Conservation (phyloP, 768 basidiomycete species). For the Lentinula raphanica region DNA sequence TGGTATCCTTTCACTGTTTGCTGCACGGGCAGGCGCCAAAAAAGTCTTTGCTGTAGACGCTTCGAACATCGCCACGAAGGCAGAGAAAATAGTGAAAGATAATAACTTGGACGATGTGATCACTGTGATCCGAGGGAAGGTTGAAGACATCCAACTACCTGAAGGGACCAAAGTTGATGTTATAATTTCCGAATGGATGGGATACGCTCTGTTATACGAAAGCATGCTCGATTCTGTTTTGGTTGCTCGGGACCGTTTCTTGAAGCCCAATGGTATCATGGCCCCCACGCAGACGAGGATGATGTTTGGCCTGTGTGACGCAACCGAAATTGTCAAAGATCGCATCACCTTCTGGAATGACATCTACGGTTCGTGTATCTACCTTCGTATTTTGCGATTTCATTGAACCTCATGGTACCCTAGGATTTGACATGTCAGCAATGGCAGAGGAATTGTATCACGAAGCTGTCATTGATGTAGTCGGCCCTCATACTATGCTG, state of each 20-base stretch:
- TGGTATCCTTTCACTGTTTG: constrained; percentile 86
- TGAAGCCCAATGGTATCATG: constrained; percentile 70
- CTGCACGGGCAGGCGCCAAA: constrained; percentile 84
- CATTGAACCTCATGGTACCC: background rate
- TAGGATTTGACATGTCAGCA: constrained; percentile 83
- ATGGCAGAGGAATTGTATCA: constrained; percentile 75
- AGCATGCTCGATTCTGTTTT: constrained; percentile 97
- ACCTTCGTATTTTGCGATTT: background rate
- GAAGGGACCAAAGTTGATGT: constrained; percentile 81
- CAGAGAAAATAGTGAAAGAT: constrained; percentile 68
- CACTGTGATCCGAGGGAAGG: constrained; percentile 84
- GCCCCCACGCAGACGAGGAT: constrained; percentile 88
- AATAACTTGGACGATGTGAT: constrained; percentile 73
- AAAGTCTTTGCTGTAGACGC: constrained; percentile 91
- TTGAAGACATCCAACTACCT: constrained; percentile 81
- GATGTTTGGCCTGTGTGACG: constrained; percentile 80
- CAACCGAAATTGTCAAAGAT: constrained; percentile 70
- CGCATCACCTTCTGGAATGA: constrained; percentile 86
- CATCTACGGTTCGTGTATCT: constrained; percentile 65
- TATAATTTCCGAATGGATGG: constrained; percentile 99
- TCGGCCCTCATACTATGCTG: constrained; percentile 57
- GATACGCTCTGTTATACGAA: constrained; percentile 86
- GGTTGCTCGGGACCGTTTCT: constrained; percentile 79
- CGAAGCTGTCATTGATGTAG: constrained; percentile 82
- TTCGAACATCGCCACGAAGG: constrained; percentile 74